Evolutionary conservation across 139 green algal genomes (phyloP).

Genomic region (Coccomyxa sp.): DNA sequence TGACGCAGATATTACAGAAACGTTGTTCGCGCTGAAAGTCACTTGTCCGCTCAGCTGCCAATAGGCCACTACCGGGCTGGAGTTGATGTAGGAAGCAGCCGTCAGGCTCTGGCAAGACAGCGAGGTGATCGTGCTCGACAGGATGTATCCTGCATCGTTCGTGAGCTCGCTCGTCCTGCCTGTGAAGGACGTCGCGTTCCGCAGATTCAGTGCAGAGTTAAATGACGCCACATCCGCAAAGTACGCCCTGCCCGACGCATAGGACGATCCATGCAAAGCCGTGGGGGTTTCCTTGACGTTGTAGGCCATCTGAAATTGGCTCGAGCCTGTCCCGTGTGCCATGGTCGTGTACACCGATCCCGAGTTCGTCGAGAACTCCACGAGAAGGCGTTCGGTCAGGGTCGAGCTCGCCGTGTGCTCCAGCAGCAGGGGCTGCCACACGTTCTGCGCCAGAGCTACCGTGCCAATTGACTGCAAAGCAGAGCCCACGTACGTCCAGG

Average conservation of each 20-base stretch:
- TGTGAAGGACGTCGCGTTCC: background rate
- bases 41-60: background rate
- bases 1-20: too few relatives aligned
- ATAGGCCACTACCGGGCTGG: background rate
- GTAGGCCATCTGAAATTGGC: background rate
- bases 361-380: background rate
- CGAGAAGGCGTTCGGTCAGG: background rate
- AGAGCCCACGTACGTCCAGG: background rate
- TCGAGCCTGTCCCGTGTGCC: background rate
- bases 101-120: background rate
- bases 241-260: background rate
- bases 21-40: too few relatives aligned
- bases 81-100: background rate
- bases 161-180: background rate
- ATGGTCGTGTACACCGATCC: background rate
- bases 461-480: background rate
- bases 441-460: background rate
- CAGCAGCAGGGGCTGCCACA: background rate
- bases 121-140: background rate
- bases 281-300: background rate
- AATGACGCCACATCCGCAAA: background rate
- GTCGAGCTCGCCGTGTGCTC: background rate
- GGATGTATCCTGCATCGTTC: background rate
- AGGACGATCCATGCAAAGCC: background rate
- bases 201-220: background rate